These are phyloP conservation scores for Phoenix roebelenii DNA, from an alignment of 176 grass and related monocot species.

Conservation along the genomic window DNA sequence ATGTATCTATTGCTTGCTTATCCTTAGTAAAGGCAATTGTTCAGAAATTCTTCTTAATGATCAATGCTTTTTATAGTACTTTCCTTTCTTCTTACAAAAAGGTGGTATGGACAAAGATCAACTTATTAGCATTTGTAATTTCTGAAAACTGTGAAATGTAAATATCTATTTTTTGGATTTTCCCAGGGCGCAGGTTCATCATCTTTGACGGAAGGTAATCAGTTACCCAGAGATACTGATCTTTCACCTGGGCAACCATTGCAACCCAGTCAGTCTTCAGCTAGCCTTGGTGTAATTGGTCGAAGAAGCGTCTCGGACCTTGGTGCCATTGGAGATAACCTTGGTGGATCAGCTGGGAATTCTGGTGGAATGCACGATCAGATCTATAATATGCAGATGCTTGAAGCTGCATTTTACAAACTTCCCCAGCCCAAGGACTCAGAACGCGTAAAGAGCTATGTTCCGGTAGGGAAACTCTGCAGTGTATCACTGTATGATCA, in stretches of 20 bases:
- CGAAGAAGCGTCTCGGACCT: constrained; percentile 84
- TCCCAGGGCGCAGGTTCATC: constrained; percentile 35
- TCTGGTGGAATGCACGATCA: constrained; percentile 52
- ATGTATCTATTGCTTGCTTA: too few species aligned
- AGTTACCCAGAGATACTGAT: constrained; percentile 67
- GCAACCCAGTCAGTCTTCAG: constrained; percentile 59
- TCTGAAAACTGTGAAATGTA: background rate
- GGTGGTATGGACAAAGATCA: too few species aligned
- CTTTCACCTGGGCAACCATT: constrained; percentile 65
- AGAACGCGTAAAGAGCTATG: constrained; percentile 65
- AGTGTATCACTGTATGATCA: background rate
- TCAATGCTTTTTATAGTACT: too few species aligned
- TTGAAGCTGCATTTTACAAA: constrained; percentile 82
- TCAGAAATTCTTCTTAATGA: too few species aligned
- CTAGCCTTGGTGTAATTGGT: constrained; percentile 80
- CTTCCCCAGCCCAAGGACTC: constrained; percentile 94
- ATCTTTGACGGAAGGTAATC: constrained; percentile 48
- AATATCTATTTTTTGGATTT: background rate
- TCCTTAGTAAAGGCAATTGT: too few species aligned
- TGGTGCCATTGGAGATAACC: constrained; percentile 76
- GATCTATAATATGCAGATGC: constrained; percentile 77
- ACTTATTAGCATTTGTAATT: background rate
- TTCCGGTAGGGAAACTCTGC: constrained; percentile 40
- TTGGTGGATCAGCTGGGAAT: constrained; percentile 37
- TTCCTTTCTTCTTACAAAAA: too few species aligned